Evolutionary conservation across 2,329 filamentous ascomycete species (phyloP).

Genomic region (Acephala macrosclerotiorum): DNA sequence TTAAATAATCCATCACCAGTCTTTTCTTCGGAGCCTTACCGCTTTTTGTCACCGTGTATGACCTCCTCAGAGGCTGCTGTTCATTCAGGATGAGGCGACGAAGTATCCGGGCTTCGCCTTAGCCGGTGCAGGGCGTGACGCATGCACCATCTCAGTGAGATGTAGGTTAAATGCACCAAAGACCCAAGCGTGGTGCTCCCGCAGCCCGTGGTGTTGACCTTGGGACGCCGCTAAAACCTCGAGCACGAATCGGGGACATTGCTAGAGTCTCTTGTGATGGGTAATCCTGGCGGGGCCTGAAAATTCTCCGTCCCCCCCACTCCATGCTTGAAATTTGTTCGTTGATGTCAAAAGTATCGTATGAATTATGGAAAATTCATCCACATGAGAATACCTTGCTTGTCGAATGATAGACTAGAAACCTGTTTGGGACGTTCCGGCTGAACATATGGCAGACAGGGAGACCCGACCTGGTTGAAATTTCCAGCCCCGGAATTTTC

Average conservation of each 20-base stretch:
- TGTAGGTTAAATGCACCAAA: conserved; percentile 2
- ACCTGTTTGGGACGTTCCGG: background rate
- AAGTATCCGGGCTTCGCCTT: conserved; percentile 11
- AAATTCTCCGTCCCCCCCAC: conserved; percentile 10
- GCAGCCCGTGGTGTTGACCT: background rate
- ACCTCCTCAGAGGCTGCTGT: background rate
- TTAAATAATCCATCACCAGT: conserved; percentile 1
- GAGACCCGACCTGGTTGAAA: background rate
- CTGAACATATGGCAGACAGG: background rate
- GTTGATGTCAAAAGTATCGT: background rate
- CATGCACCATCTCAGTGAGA: background rate
- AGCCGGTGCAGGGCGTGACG: conserved; percentile 1
- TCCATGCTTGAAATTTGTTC: background rate
- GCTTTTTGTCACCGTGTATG: conserved; percentile 12
- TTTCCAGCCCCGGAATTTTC: background rate
- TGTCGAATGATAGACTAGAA: background rate
- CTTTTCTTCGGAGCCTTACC: conserved; percentile 1
- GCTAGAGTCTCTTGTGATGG: background rate
- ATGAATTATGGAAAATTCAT: background rate
- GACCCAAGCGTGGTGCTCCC: background rate
- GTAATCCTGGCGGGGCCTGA: conserved; percentile 5
- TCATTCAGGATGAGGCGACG: background rate
- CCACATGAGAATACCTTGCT: background rate
- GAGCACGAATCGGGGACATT: conserved; percentile 4
- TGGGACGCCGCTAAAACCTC: conserved; percentile 2